phyloP scores from a whole-genome alignment of 768 basidiomycete species.

The Kockovaella imperatae region DNA sequence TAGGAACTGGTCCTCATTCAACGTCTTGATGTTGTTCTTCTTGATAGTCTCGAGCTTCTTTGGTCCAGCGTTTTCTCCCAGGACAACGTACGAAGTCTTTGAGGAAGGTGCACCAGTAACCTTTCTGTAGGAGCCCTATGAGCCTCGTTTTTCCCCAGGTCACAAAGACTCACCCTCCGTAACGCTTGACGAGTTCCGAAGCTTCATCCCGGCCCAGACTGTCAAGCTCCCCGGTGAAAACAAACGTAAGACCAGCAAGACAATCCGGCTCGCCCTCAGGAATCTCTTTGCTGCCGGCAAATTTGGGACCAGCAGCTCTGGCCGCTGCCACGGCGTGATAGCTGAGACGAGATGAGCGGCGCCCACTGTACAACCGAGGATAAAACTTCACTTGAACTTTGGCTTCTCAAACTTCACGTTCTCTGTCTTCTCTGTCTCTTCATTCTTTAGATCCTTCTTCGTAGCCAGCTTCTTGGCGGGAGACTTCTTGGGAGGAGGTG shows the following conservation, averaged over 20 bases:
- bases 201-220: conserved; percentile 84
- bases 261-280: conserved; percentile 67
- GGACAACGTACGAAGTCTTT: conserved; percentile 79
- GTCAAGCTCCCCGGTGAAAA: conserved; percentile 88
- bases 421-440: conserved; percentile 10
- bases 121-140: conserved; percentile 53
- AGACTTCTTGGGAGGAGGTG: conserved; percentile 13
- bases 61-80: conserved; percentile 81
- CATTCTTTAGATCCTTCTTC: conserved; percentile 8
- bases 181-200: conserved; percentile 79
- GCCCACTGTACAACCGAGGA: conserved; percentile 25
- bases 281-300: conserved; percentile 58
- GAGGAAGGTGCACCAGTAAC: conserved; percentile 81
- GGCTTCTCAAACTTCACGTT: conserved; percentile 45
- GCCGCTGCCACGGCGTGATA: conserved; percentile 32
- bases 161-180: conserved; percentile 64
- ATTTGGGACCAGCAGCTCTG: conserved; percentile 26
- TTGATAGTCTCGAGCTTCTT: conserved; percentile 79
- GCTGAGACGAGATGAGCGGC: conserved; percentile 53
- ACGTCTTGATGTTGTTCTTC: conserved; percentile 64
- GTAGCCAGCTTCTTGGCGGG: conserved; percentile 7
- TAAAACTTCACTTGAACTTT: conserved; percentile 43
- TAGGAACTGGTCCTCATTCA: conserved; percentile 82
- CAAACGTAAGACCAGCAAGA: conserved; percentile 77
- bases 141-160: neutral